These are phyloP conservation scores for Babesia sp. DNA, from an alignment of 169 alveolate genomes.

Conservation along the genomic window DNA sequence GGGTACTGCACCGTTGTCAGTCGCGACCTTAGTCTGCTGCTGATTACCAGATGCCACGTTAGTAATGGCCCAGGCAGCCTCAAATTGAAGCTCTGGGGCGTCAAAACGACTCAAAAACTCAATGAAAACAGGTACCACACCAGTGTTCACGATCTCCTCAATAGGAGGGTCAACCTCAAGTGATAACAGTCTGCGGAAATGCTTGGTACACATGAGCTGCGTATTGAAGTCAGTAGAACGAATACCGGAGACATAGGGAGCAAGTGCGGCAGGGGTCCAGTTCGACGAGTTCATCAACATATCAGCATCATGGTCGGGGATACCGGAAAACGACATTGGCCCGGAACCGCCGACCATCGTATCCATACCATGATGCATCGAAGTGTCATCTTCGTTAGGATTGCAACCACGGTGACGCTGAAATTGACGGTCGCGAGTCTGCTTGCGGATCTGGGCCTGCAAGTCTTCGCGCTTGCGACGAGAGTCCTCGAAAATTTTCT, in stretches of 20 bases:
- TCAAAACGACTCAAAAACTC: slow-evolving; percentile 81
- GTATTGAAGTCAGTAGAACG: slow-evolving; percentile 79
- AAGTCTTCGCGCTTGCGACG: slow-evolving; percentile 88
- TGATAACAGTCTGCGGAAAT: slow-evolving; percentile 90
- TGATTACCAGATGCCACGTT: slow-evolving; percentile 95
- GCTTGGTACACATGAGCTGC: slow-evolving; percentile 84
- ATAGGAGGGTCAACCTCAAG: slow-evolving; percentile 92
- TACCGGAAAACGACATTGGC: slow-evolving; percentile 49
- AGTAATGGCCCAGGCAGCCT: slow-evolving; percentile 95
- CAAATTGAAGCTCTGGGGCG: slow-evolving; percentile 94
- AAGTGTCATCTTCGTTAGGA: slow-evolving; percentile 28
- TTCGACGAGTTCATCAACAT: slow-evolving; percentile 31
- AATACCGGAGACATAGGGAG: slow-evolving; percentile 75
- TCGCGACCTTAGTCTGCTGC: slow-evolving; percentile 89
- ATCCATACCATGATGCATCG: slow-evolving; percentile 63
- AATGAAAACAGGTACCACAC: slow-evolving; percentile 93
- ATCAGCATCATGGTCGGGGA: slow-evolving; percentile 65
- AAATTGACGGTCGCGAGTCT: slow-evolving; percentile 83
- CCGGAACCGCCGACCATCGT: slow-evolving; percentile 40
- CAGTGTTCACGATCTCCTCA: slow-evolving; percentile 91
- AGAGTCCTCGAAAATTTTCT: slow-evolving; percentile 86
- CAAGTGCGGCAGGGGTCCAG: slow-evolving; percentile 71
- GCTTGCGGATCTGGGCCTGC: slow-evolving; percentile 89
- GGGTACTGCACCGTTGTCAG: slow-evolving; percentile 85
- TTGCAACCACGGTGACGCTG: slow-evolving; percentile 80